A percentile compares a stretch with the other conserved stretches of the same genome.
phyloP scores from a whole-genome alignment of 805 yeast species.

The Kuraishia molischiana region DNA sequence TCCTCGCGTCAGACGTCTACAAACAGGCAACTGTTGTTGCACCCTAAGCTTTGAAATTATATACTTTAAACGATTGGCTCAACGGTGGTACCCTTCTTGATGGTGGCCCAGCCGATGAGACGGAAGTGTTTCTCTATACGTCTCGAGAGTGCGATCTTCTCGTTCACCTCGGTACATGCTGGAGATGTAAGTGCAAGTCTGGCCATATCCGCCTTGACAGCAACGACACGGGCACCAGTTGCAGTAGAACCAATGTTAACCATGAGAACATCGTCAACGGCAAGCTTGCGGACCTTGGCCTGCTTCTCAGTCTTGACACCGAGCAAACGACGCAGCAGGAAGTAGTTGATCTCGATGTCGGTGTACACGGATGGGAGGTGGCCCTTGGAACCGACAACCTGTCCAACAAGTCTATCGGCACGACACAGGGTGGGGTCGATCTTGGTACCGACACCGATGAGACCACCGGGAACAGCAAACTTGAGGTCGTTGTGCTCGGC shows the following conservation, averaged over 20 bases:
- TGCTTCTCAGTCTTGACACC: constrained; percentile 98
- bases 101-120: constrained; percentile 99
- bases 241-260: constrained; percentile 99
- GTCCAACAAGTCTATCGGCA: constrained; percentile 98
- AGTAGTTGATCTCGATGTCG: constrained; percentile 95
- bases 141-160: constrained; percentile 96
- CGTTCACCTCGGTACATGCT: constrained; percentile 97
- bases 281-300: constrained; percentile 93
- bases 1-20: constrained; percentile 33
- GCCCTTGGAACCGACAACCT: constrained; percentile 97
- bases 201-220: constrained; percentile 99
- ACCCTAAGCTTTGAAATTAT: constrained; percentile 7
- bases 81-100: constrained; percentile 84
- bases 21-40: constrained; percentile 16
- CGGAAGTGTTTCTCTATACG: constrained; percentile 99
- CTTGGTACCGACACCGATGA: constrained; percentile 98
- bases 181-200: constrained; percentile 94
- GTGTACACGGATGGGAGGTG: constrained; percentile 93
- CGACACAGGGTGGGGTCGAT: constrained; percentile 98
- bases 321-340: constrained; percentile 88
- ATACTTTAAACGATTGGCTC: constrained; percentile 51
- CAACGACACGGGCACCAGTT: constrained; percentile 97
- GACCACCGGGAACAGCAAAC: constrained; percentile 99
- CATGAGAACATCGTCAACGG: constrained; percentile 93
- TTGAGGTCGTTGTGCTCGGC: constrained; percentile 97